Evolutionary conservation across 768 basidiomycete species (phyloP), one percentile per base, ranked within the genome.

Genomic region (Agaricus bisporus): DNA sequence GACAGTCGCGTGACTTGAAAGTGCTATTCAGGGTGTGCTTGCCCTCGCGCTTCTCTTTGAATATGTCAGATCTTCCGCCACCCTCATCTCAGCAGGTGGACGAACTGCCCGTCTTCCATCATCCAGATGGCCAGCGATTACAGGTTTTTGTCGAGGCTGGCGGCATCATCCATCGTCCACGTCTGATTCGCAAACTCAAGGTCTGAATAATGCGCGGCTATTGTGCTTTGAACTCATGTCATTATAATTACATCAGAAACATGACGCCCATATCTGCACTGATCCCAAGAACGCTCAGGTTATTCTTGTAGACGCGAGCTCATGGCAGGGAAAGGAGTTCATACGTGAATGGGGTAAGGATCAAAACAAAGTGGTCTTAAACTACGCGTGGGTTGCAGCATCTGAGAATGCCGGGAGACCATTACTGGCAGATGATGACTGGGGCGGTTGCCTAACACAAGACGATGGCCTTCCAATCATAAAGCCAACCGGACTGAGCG

Each of bases 311-410:
- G 78, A 86, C 57, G 64, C 77, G 1, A 65, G 68, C 15, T 73
- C 78, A 0, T 61, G 69, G n/a, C 73, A 76, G 39, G 85, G 85
- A 25, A 69, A 71, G 60, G 71, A 73, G 15, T 78, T 85, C 59
- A 74, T 86, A 54, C 74, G 78, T 37, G 77, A 80, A 17, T 86
- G 82, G 82, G 72, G 76, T 6, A 61, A 65, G 20, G 82, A 83
- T 43, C 70, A 43, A 26, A 62, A 66, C 56, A 85, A 82, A 63
- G 71, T 76, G 1, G 75, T 85, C 9, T 68, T 86, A 51, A 69
- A 78, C 44, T 71, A 74, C 58, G 56, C 58, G 2, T 89, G 86
- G 86, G 78, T 73, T 39, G 63, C 67, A 29, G 69, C 65, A 54
- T 83, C 72, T 28, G 58, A 80, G 37, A 59, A 70, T 41, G 70